Evolutionary conservation across 1,284 basidiomycete genomes (phyloP).

Genomic region (Cutaneotrichosporon sp.): DNA sequence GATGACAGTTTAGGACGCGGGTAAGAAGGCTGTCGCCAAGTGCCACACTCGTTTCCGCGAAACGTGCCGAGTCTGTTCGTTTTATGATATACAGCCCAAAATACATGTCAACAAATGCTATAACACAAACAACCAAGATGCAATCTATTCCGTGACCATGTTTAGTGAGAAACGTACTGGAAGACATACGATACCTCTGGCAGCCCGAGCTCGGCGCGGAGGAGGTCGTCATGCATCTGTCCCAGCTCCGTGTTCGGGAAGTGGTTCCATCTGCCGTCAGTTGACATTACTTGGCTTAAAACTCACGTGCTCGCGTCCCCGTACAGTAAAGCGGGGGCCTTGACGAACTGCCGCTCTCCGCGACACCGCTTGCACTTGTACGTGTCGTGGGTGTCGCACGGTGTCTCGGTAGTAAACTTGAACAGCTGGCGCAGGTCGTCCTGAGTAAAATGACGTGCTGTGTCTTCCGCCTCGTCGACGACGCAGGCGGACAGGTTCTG

Average conservation of each 20-base stretch:
- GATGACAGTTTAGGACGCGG: no score
- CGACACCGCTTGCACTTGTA: conserved; percentile 97
- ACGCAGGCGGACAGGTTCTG: conserved; percentile 95
- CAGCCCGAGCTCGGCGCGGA: conserved; percentile 67
- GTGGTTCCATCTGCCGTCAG: conserved; percentile 81
- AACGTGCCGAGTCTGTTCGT: neutral
- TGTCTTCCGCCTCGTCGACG: conserved; percentile 94
- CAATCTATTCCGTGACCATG: neutral
- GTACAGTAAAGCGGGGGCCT: conserved; percentile 81
- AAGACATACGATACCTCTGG: conserved; percentile 87
- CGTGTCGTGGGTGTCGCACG: conserved; percentile 92
- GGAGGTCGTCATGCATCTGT: conserved; percentile 89
- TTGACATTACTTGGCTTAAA: neutral
- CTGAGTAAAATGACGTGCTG: conserved; percentile 89
- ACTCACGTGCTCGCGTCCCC: conserved; percentile 96
- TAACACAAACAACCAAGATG: neutral
- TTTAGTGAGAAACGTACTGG: conserved; percentile 64
- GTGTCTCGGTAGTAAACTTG: conserved; percentile 79
- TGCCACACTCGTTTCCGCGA: neutral
- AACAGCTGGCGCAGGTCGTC: conserved; percentile 89
- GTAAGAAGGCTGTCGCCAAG: no score
- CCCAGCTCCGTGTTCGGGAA: conserved; percentile 81
- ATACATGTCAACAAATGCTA: neutral
- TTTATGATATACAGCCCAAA: neutral
- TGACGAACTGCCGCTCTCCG: conserved; percentile 76